Evolutionary conservation across 805 yeast genomes (phyloP), one percentile per base, ranked within the genome.

Genomic region (Saturnispora serradocipensis): DNA sequence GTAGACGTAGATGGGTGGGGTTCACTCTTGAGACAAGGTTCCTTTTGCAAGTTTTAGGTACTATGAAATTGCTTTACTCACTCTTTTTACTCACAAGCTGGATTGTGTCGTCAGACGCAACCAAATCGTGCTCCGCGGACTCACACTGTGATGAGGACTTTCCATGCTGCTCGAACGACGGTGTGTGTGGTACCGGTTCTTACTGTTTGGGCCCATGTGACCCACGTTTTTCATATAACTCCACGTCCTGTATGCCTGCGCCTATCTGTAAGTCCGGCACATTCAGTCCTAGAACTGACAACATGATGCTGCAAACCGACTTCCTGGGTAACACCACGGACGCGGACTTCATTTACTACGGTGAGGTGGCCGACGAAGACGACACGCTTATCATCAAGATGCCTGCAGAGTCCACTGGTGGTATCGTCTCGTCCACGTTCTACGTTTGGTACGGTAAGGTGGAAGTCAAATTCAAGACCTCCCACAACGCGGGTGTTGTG

Each of bases 371-470:
- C 48, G 77, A 75, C 55, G 78, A 74, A 60, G 81, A 80, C 56
- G 80, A 76, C 56, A 74, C 82, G 11, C 65, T 79, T 54, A 68
- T 85, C 34, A 65, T 88, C 55, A 86, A 90, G 51, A 86, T 90
- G 95, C 93, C 91, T 32, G 75, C 84, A 54, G 63, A 80, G 48
- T 69, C 88, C 18, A 71, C 78, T 46, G 96, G 97, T 64, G 78
- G 96, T 11, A 90, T 88, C 48, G 63, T 89, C 25, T 84, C 95
- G 0, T 82, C 95, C 3, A 79, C 95, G 4, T 75, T 79, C 61
- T 87, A 78, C 68, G 68, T 90, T 51, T 90, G 96, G 96, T 89
- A 86, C 68, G 97, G 97, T 50, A 86, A 82, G 64, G 75, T 88
- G 32, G 71, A 82, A 32, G 82, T 84, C 46, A 76, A 72, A 47